Conservation (phyloP, 768 basidiomycete genomes). For the Lactifluus piperatus region DNA sequence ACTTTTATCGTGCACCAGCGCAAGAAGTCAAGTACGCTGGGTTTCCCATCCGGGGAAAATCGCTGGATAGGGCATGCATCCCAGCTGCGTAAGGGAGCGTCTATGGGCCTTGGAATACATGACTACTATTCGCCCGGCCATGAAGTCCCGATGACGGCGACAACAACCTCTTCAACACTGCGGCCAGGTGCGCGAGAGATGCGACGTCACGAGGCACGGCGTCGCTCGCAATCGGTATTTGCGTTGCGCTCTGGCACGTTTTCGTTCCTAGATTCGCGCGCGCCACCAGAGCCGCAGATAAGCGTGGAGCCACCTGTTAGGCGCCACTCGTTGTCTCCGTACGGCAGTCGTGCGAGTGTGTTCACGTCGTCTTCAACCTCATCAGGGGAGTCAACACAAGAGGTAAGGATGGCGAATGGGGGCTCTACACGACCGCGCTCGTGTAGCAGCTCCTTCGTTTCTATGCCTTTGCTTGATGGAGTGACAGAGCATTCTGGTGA, state of each 20-base stretch:
- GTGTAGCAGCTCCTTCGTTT: conserved; percentile 14
- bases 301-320: not conserved
- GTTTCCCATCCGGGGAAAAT: conserved; percentile 3
- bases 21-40: not conserved
- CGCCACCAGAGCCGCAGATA: not conserved
- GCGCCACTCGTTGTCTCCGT: conserved; percentile 9
- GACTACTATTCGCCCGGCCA: not conserved
- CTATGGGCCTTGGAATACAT: conserved; percentile 9
- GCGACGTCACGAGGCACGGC: conserved; percentile 23
- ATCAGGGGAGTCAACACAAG: conserved; percentile 1
- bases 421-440: conserved; percentile 5
- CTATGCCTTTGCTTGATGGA: conserved; percentile 4
- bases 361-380: conserved; percentile 17
- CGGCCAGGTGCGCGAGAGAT: conserved; percentile 2
- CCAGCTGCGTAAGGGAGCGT: conserved; percentile 14
- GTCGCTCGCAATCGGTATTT: conserved; percentile 27
- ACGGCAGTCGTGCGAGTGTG: conserved; percentile 10
- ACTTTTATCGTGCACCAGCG: conserved; percentile 6
- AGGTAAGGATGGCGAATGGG: not conserved
- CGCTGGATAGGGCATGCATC: conserved; percentile 5
- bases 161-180: not conserved
- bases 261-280: conserved; percentile 16
- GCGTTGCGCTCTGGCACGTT: conserved; percentile 18
- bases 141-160: not conserved
- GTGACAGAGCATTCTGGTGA: not conserved